phyloP scores from a whole-genome alignment of 257 asterid genomes.

The Nicotiana tabacum region DNA sequence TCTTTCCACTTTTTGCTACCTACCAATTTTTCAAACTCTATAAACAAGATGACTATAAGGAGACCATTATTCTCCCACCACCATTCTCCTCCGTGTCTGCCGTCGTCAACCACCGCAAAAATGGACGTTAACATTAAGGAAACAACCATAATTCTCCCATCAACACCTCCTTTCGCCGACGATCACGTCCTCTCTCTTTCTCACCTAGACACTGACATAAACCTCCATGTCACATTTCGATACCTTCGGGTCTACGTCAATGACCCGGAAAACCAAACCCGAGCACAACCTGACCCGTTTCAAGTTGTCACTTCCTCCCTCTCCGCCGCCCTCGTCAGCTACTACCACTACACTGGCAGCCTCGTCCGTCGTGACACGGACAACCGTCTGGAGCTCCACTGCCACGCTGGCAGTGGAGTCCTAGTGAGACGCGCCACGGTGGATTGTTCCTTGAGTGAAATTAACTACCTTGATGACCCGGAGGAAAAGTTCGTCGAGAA shows the following conservation, averaged over 20 bases:
- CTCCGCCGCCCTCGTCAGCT: constrained; percentile 42
- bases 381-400: constrained; percentile 46
- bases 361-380: constrained; percentile 44
- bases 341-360: constrained; percentile 41
- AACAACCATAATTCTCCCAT: neutral
- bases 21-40: neutral
- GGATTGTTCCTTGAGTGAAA: constrained; percentile 15
- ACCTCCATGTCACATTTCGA: neutral
- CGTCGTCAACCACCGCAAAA: neutral
- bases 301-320: constrained; percentile 48
- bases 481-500: constrained; percentile 18
- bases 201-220: neutral
- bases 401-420: constrained; percentile 40
- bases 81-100: neutral
- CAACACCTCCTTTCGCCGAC: neutral
- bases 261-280: neutral
- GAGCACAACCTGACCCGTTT: constrained; percentile 31
- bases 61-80: neutral
- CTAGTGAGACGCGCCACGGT: constrained; percentile 30
- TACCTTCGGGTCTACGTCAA: neutral
- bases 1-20: neutral
- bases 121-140: neutral
- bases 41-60: neutral
- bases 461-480: constrained; percentile 23
- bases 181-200: neutral